Evolutionary conservation across 495 filamentous ascomycete genomes (phyloP).

Genomic region (Chlorociboria aeruginascens): DNA sequence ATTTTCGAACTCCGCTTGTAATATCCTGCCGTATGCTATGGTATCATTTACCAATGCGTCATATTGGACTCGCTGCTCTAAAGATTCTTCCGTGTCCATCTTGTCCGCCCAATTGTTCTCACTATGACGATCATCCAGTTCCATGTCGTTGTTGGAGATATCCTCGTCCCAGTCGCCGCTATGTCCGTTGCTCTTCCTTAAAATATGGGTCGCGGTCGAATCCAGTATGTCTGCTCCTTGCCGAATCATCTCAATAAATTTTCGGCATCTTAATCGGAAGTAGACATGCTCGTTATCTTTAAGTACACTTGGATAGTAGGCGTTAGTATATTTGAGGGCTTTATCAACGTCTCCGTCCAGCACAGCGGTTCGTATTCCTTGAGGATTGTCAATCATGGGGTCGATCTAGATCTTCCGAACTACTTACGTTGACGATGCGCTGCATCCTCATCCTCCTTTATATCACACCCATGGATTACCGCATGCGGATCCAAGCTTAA

Average conservation of each 20-base stretch:
- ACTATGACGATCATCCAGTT: slow-evolving; percentile 56
- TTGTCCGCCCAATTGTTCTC: slow-evolving; percentile 29
- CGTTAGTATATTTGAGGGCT: slow-evolving; percentile 68
- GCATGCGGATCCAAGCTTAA: slow-evolving; percentile 43
- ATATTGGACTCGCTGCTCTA: slow-evolving; percentile 28
- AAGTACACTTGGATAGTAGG: slow-evolving; percentile 71
- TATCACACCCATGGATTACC: slow-evolving; percentile 49
- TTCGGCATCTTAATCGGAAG: slow-evolving; percentile 81
- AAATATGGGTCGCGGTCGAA: slow-evolving; percentile 15
- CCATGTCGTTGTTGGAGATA: slow-evolving; percentile 60
- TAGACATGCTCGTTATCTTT: slow-evolving; percentile 77
- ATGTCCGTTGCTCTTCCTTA: slow-evolving; percentile 19
- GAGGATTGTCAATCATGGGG: not conserved
- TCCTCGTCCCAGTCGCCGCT: slow-evolving; percentile 29
- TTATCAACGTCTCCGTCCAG: slow-evolving; percentile 89
- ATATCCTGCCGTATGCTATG: slow-evolving; percentile 67
- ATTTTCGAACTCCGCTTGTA: slow-evolving; percentile 62
- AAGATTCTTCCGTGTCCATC: slow-evolving; percentile 40
- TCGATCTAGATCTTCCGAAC: not conserved
- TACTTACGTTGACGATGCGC: slow-evolving; percentile 72
- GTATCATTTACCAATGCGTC: slow-evolving; percentile 52
- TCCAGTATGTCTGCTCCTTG: slow-evolving; percentile 55
- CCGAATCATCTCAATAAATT: slow-evolving; percentile 94
- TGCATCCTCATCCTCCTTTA: slow-evolving; percentile 81
- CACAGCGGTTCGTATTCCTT: slow-evolving; percentile 79